phyloP scores from a whole-genome alignment of 371 early-diverging fungal genomes.

The Batrachochytrium dendrobatidis region DNA sequence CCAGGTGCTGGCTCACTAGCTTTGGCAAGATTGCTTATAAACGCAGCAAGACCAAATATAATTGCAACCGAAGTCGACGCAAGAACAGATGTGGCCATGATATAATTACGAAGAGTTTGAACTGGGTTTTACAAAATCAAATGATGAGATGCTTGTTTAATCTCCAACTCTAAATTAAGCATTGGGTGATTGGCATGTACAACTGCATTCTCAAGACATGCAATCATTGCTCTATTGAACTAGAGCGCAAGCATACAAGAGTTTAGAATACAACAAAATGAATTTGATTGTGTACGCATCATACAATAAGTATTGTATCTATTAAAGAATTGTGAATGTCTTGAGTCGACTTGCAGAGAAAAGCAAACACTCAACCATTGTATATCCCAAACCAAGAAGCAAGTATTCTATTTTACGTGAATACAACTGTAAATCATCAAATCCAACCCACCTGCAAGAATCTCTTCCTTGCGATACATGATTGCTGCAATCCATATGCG shows the following conservation, averaged over 20 bases:
- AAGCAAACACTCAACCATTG: no score
- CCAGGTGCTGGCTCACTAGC: conserved; percentile 2
- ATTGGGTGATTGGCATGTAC: no score
- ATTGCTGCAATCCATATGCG: conserved; percentile 30
- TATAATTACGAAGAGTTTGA: conserved; percentile 34
- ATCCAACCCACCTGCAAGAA: conserved; percentile 22
- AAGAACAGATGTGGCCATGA: conserved; percentile 30
- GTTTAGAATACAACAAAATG: no score
- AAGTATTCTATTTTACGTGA: no score
- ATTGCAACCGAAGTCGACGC: conserved; percentile 25
- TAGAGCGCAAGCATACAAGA: no score
- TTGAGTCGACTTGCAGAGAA: background rate
- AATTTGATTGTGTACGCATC: no score
- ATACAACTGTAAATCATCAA: no score
- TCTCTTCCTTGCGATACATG: conserved; percentile 31
- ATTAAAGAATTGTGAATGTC: no score
- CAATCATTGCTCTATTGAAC: no score
- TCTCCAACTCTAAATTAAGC: background rate
- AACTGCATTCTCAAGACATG: no score
- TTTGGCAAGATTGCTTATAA: conserved; percentile 18
- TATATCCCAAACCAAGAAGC: no score
- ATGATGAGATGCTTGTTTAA: background rate
- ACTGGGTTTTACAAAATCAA: conserved; percentile 10
- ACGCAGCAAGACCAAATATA: conserved; percentile 24
- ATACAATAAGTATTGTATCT: no score